Percentiles rank a stretch among this genome's conserved stretches.
Evolutionary conservation across 371 early-diverging fungal species (phyloP).

Genomic region (Mortierella sp.): DNA sequence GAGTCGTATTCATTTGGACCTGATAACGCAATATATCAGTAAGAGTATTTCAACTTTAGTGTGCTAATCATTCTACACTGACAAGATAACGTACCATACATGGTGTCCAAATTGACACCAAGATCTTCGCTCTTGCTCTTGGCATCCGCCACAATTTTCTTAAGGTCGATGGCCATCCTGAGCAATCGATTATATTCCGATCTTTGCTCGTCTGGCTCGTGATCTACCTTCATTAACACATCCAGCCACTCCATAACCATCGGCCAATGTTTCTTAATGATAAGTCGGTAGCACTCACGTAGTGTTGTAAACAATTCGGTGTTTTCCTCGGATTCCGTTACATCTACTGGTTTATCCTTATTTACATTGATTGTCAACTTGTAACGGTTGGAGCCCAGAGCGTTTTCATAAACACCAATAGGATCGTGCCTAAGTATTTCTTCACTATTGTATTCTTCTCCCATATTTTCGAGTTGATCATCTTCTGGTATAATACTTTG

Average conservation of each 20-base stretch:
- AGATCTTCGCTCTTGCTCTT: conserved; percentile 67
- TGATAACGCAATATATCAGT: not conserved
- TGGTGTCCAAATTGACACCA: conserved; percentile 60
- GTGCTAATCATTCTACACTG: not conserved
- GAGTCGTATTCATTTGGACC: conserved; percentile 57
- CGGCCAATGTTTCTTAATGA: conserved; percentile 61
- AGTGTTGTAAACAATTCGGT: conserved; percentile 69
- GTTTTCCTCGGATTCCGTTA: conserved; percentile 72
- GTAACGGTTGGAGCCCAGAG: conserved; percentile 75
- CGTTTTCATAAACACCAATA: conserved; percentile 53
- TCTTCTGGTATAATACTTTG: not conserved
- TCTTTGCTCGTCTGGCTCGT: conserved; percentile 24
- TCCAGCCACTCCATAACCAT: conserved; percentile 66
- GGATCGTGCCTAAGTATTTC: conserved; percentile 28
- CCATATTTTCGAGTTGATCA: not conserved
- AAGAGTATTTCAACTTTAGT: not conserved
- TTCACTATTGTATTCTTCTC: conserved; percentile 11
- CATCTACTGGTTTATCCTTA: conserved; percentile 62
- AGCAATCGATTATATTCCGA: conserved; percentile 53
- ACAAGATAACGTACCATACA: conserved; percentile 47
- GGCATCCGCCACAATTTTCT: conserved; percentile 56
- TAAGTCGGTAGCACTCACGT: conserved; percentile 68
- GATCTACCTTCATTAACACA: conserved; percentile 63
- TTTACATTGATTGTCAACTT: conserved; percentile 68
- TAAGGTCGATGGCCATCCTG: conserved; percentile 59